These are phyloP conservation scores for Lagenaria siceraria DNA, from an alignment of 306 rosid genomes.

Conservation along the genomic window DNA sequence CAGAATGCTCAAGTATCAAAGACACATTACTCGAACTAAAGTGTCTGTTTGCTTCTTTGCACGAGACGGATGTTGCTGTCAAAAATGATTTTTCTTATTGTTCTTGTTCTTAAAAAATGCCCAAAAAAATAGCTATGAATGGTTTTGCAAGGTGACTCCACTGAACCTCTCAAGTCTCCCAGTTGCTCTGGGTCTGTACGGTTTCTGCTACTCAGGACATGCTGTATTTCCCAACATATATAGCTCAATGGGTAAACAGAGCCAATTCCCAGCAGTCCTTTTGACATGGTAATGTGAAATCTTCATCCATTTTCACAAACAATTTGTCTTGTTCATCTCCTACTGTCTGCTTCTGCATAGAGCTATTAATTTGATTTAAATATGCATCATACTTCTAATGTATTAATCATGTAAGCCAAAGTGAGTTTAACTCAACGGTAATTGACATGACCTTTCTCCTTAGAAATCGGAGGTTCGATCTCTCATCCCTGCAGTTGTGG, in stretches of 20 bases:
- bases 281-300: constrained; percentile 48
- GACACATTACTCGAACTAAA: neutral
- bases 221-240: constrained; percentile 96
- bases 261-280: constrained; percentile 61
- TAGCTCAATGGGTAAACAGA: constrained; percentile 71
- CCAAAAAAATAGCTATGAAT: neutral
- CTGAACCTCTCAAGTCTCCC: constrained; percentile 70
- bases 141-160: constrained; percentile 38
- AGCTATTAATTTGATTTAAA: neutral
- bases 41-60: neutral
- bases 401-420: neutral
- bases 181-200: constrained; percentile 91
- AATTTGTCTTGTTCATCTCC: neutral
- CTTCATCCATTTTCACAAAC: neutral
- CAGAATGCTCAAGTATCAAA: neutral
- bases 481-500: too few relatives aligned
- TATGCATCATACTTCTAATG: neutral
- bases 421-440: too few relatives aligned
- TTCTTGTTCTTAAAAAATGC: neutral
- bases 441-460: too few relatives aligned
- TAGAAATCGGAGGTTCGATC: too few relatives aligned
- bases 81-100: neutral
- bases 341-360: neutral
- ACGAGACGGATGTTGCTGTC: neutral
- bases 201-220: constrained; percentile 95